phyloP scores from a whole-genome alignment of 208 protist genomes.

The Trypanosoma congolense region DNA sequence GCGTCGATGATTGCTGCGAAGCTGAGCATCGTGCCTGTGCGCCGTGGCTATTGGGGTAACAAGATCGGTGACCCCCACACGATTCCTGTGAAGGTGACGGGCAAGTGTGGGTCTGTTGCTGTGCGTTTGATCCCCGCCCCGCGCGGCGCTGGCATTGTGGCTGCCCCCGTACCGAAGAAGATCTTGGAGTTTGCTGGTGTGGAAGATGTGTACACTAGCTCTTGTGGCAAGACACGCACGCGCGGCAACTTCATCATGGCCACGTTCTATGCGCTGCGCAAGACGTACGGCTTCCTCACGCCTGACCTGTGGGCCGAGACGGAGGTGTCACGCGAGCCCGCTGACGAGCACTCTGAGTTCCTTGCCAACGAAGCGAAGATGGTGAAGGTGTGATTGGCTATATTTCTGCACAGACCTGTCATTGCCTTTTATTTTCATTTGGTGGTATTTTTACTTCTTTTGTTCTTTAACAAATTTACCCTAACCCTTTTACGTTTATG shows the following conservation, averaged over 20 bases:
- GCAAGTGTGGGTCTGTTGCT: constrained; percentile 98
- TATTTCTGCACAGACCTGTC: constrained; percentile 2
- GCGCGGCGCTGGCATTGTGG: constrained; percentile 99
- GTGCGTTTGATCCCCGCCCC: constrained; percentile 98
- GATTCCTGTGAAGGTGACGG: constrained; percentile 98
- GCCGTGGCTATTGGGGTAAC: constrained; percentile 99
- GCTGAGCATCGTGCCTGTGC: constrained; percentile 97
- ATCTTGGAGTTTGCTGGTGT: constrained; percentile 98
- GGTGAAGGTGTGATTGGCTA: constrained; percentile 13
- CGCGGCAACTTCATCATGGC: constrained; percentile 99
- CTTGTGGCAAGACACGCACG: constrained; percentile 96
- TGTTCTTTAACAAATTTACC: not conserved
- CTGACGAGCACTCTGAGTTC: constrained; percentile 89
- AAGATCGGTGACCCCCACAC: constrained; percentile 99
- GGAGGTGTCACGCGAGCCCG: constrained; percentile 84
- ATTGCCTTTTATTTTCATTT: constrained; percentile 18
- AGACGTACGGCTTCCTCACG: constrained; percentile 98
- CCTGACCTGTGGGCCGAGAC: constrained; percentile 97
- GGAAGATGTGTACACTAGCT: constrained; percentile 98
- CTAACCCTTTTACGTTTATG: not conserved
- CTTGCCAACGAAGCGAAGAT: constrained; percentile 49
- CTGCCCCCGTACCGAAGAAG: constrained; percentile 97
- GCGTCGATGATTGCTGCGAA: constrained; percentile 98
- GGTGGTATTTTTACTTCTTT: constrained; percentile 15
- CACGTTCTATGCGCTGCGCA: constrained; percentile 95